A percentile compares a stretch with the other conserved stretches of the same genome.
Evolutionary conservation across 2,329 filamentous ascomycete genomes (phyloP).

Genomic region (Amauroascus niger): DNA sequence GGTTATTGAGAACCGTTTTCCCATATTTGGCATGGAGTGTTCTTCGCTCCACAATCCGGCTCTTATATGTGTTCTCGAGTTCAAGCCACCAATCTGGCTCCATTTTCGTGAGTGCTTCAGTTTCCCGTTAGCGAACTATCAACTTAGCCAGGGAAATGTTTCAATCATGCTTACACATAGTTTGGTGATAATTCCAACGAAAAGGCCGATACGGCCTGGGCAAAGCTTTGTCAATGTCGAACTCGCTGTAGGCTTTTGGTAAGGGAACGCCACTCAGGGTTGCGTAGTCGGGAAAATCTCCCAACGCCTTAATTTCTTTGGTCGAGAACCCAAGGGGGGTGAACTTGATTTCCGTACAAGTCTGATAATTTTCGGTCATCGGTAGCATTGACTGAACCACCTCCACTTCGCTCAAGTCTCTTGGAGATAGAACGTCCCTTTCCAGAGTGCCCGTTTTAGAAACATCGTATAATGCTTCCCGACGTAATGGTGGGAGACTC

Average conservation of each 20-base stretch:
- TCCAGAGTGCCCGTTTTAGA: slow-evolving; percentile 17
- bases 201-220: slow-evolving; percentile 73
- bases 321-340: slow-evolving; percentile 62
- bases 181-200: slow-evolving; percentile 78
- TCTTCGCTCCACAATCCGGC: slow-evolving; percentile 59
- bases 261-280: slow-evolving; percentile 62
- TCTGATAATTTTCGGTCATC: slow-evolving; percentile 34
- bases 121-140: background rate
- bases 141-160: background rate
- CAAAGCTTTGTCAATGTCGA: slow-evolving; percentile 57
- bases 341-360: slow-evolving; percentile 36
- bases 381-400: slow-evolving; percentile 31
- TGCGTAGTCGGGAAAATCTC: slow-evolving; percentile 72
- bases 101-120: slow-evolving; percentile 61
- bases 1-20: slow-evolving; percentile 52
- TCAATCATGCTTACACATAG: slow-evolving; percentile 61
- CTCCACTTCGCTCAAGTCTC: slow-evolving; percentile 27
- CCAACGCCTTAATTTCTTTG: slow-evolving; percentile 58
- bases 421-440: slow-evolving; percentile 13
- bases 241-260: slow-evolving; percentile 53
- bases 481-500: slow-evolving; percentile 45
- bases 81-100: slow-evolving; percentile 86
- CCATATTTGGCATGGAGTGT: slow-evolving; percentile 55
- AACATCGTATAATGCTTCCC: slow-evolving; percentile 37
- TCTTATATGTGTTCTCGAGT: slow-evolving; percentile 61